Percentiles rank a stretch among this genome's conserved stretches.
Evolutionary conservation across 2,329 filamentous ascomycete species (phyloP).

Genomic region (Pseudonectria foliicola): DNA sequence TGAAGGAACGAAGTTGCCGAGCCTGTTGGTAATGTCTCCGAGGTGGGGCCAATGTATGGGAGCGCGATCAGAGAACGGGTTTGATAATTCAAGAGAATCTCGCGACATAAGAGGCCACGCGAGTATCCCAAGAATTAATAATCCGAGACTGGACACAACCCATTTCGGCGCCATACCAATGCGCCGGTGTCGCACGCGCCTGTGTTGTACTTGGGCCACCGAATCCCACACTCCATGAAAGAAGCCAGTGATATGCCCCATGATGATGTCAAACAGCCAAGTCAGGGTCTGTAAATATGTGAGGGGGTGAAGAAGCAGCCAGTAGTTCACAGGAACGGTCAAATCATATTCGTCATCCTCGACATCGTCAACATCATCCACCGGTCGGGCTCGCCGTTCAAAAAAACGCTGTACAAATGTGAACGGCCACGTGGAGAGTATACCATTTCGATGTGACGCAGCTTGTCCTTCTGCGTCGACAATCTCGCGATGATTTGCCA

Average conservation of each 20-base stretch:
- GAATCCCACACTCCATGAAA: slow-evolving; percentile 10
- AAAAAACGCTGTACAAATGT: slow-evolving; percentile 3
- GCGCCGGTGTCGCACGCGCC: background rate
- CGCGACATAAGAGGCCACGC: background rate
- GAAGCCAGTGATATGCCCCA: slow-evolving; percentile 12
- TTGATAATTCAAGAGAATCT: slow-evolving; percentile 1
- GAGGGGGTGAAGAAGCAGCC: slow-evolving; percentile 23
- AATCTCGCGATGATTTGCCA: slow-evolving; percentile 15
- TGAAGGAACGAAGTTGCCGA: slow-evolving; percentile 19
- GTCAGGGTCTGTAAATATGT: slow-evolving; percentile 23
- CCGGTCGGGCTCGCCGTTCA: background rate
- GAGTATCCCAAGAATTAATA: slow-evolving; percentile 2
- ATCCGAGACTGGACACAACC: slow-evolving; percentile 1
- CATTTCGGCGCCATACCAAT: background rate
- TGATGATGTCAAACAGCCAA: slow-evolving; percentile 16
- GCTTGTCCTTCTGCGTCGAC: slow-evolving; percentile 10
- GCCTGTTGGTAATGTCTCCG: slow-evolving; percentile 8
- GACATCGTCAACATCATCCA: slow-evolving; percentile 10
- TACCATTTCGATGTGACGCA: background rate
- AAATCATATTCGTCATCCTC: slow-evolving; percentile 5
- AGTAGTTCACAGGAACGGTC: slow-evolving; percentile 12
- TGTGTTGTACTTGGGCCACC: slow-evolving; percentile 1
- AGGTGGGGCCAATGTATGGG: slow-evolving; percentile 10
- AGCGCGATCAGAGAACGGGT: slow-evolving; percentile 2
- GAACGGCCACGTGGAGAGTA: slow-evolving; percentile 12